Base-by-base conservation (phyloP, 495 filamentous ascomycete genomes). In the Penicillium argentinense region DNA sequence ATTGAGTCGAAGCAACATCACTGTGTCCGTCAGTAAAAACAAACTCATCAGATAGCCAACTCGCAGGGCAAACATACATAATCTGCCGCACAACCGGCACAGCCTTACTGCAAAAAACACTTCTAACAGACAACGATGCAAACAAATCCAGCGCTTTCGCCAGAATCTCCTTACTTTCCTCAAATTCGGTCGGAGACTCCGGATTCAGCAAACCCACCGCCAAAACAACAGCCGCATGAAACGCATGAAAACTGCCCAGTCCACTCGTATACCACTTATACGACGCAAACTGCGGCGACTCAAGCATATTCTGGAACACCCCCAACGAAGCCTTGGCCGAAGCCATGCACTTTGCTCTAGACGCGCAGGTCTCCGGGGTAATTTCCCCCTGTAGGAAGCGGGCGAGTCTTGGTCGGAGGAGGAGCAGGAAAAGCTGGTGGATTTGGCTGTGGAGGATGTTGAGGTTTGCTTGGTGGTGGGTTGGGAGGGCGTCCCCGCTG, bases 181-280 rank as follows among this genome's bases (percentile, higher is more conserved):
- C 47, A 13, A 59, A 66, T 26, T 72, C 67, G 25, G 57, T 45
- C n/a, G 48, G 57, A 32, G 42, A 58, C n/a, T 66, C 67, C 0
- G 67, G 63, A 33, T 63, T 53, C 36, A 68, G 49, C 2, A 72
- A 49, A 11, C 62, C 57, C 1, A 60, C 42, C 7, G 63, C 62
- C 7, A 72, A 32, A 3, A 67, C 59, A 0, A 72, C 62, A 1
- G 67, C 65, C 2, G 69, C 65, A 38, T 72, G 69, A 30, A 66
- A 66, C 0, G 69, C 64, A 38, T 71, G 67, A 46, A 72, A 76
- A 26, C 70, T 74, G 3, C 68, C 70, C 0, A 69, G 51, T 1
- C 68, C 68, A 22, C 71, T 64, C 12, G 68, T 73, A 45, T 74
- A 76, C 74, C 74, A 77, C 46, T 63, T 69, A 32, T 71, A 77